Evolutionary conservation across 805 yeast genomes (phyloP), one percentile per base, ranked within the genome.

Genomic region (Henningerozyma blattae): DNA sequence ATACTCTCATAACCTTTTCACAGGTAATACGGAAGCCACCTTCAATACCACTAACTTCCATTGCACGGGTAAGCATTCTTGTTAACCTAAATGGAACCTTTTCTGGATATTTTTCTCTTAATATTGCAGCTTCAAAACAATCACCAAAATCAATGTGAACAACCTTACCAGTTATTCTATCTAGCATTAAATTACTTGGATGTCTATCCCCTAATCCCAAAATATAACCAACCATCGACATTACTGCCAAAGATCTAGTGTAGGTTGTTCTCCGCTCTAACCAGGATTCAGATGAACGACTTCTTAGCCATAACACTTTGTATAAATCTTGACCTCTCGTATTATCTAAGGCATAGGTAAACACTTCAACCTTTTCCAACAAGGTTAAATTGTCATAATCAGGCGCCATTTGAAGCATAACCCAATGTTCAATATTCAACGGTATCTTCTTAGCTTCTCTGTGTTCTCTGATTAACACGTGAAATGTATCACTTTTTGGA

Each of bases 191-290:
- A 52, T 91, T 91, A 20, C 96, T 84, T 18, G 98, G 98, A 58
- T 91, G 99, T 41, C 99, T 74, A 56, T 91, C 99, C 40, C 99
- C 99, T 15, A 91, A 67, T 12, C 99, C 99, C 17, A 91, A 65
- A 34, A 91, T 89, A 55, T 91, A 91, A 2, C 99, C 99, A 28
- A 81, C 95, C 95, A 91, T 91, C 0, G 97, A 89, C 97, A 91
- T 93, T 4, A 85, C 95, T 0, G 98, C 98, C 43, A 91, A 65
- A 0, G 97, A 91, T 37, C 98, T 68, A 0, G 97, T 89, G 52
- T 91, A 91, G 2, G 94, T 87, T 0, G 96, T 89, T 54, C 99
- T 76, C 47, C 99, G 74, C 52, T 91, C 97, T 27, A 91, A 65
- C 99, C 99, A 91, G 0, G 95, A 86, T 57, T 91, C 99, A 0